A percentile compares a stretch with the other conserved stretches of the same genome.
These are phyloP conservation scores for Sordariomycetes sp. DNA, from an alignment of 2,329 filamentous ascomycete genomes.

Conservation along the genomic window DNA sequence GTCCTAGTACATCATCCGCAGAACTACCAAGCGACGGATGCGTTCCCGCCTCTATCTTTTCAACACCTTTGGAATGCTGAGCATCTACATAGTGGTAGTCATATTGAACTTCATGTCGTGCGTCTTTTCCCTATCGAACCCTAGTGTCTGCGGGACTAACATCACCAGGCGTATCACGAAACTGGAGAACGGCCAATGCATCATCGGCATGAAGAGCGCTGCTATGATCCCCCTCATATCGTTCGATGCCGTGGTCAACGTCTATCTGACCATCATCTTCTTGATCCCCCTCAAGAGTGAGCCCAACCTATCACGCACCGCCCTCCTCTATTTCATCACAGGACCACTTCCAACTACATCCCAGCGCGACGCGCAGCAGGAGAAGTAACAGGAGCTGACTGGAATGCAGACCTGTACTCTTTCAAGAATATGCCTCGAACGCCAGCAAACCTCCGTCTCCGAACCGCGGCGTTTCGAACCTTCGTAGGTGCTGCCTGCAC, in stretches of 20 bases:
- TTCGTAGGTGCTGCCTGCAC: constrained; percentile 51
- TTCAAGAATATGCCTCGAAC: constrained; percentile 37
- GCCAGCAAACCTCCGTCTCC: constrained; percentile 31
- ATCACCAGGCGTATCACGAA: constrained; percentile 43
- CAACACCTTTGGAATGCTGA: constrained; percentile 49
- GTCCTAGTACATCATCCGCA: constrained; percentile 46
- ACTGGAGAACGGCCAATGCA: constrained; percentile 44
- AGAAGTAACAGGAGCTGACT: neutral
- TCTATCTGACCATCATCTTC: constrained; percentile 56
- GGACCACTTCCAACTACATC: too few species aligned
- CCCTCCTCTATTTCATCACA: too few species aligned
- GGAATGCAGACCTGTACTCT: constrained; percentile 43
- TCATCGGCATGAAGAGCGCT: constrained; percentile 50
- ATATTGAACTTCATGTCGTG: constrained; percentile 54
- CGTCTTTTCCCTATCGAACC: constrained; percentile 10
- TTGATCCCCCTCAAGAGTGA: constrained; percentile 48
- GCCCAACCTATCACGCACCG: too few species aligned
- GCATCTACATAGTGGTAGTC: constrained; percentile 35
- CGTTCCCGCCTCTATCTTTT: constrained; percentile 50
- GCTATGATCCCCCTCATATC: constrained; percentile 53
- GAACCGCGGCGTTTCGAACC: constrained; percentile 45
- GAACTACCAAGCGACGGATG: constrained; percentile 37
- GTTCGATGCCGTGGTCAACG: constrained; percentile 52
- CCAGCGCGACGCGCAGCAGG: neutral
- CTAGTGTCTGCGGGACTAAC: neutral